Base-by-base conservation (phyloP, 768 basidiomycete species). In the Collybiopsis confluens region DNA sequence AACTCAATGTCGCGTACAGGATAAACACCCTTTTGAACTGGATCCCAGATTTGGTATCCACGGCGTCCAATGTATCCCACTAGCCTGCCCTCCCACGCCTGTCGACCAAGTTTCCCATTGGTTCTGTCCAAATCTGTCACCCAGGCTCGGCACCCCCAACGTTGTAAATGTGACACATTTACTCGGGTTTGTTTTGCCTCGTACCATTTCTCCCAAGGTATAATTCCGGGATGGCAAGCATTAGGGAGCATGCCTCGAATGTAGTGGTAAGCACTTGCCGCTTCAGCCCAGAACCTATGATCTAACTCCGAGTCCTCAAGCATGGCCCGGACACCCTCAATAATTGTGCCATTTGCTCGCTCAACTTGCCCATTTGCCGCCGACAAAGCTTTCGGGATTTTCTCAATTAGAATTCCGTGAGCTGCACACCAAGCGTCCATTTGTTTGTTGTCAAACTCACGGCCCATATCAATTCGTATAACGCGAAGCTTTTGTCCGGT, bases 61-160 rank as follows among this genome's bases (percentile, higher is more conserved):
- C 51, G 54, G 0, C 54, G 37, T 3, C 56, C 59, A 56, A 60
- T 56, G 33, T 60, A 60, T 36, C 57, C 54, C 7, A 60, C 52
- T 54, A 60, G 54, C 13, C 27, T 18, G 1, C 59, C 59, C 28
- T 58, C 28, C 59, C 59, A 60, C 2, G 52, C 24, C 30, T 58
- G 59, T 26, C 45, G 2, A 0, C 59, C 57, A 18, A 60, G 43
- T 45, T 58, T 60, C 13, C 59, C 59, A 3, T 51, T 41, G 1
- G 27, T 3, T 3, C 44, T 8, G 21, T 60, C 59, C 10, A 60
- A 38, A 46, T 60, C 59, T 15, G 54, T 59, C 15, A 59, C 58
- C 58, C 52, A 59, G 33, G 47, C 53, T 11, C 30, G 11, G 15
- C 55, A 44, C 7, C 58, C 58, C 58, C 58, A 59, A 11, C 2